These are phyloP conservation scores for Leccinum barrowsii DNA, from an alignment of 768 basidiomycete genomes.

Conservation along the genomic window DNA sequence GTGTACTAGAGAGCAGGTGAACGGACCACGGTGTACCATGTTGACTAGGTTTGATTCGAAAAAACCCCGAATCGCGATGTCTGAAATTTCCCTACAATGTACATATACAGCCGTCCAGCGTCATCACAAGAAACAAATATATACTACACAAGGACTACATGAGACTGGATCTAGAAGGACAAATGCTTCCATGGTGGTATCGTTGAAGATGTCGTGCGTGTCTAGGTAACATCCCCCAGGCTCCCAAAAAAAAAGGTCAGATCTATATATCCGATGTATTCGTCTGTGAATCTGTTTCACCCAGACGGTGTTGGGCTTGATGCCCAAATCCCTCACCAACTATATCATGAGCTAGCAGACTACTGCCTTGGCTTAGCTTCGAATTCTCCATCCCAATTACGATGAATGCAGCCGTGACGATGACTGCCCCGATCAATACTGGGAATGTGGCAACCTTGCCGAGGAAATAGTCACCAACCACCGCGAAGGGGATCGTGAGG, in stretches of 20 bases:
- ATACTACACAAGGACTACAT: background rate
- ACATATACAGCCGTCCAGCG: background rate
- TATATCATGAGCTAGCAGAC: constrained; percentile 1
- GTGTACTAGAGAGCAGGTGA: background rate
- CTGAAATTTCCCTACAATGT: background rate
- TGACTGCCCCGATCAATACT: constrained; percentile 67
- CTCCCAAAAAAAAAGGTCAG: background rate
- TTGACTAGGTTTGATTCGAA: background rate
- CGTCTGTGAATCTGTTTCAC: constrained; percentile 9
- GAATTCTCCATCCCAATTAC: constrained; percentile 59
- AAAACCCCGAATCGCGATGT: background rate
- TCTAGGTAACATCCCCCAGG: background rate
- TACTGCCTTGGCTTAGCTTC: constrained; percentile 35
- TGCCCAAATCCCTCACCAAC: constrained; percentile 2
- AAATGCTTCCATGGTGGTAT: background rate
- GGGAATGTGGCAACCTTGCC: constrained; percentile 52
- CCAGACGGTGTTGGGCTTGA: constrained; percentile 4
- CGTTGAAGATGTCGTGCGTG: background rate
- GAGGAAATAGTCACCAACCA: constrained; percentile 74
- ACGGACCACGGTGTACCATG: constrained; percentile 20
- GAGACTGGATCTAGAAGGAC: background rate
- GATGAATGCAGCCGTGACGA: constrained; percentile 79
- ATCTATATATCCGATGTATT: constrained; percentile 1
- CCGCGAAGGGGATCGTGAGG: constrained; percentile 89
- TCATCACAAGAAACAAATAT: background rate